Conservation (phyloP, 1,139 yeast genomes). For the Candida anutae region DNA sequence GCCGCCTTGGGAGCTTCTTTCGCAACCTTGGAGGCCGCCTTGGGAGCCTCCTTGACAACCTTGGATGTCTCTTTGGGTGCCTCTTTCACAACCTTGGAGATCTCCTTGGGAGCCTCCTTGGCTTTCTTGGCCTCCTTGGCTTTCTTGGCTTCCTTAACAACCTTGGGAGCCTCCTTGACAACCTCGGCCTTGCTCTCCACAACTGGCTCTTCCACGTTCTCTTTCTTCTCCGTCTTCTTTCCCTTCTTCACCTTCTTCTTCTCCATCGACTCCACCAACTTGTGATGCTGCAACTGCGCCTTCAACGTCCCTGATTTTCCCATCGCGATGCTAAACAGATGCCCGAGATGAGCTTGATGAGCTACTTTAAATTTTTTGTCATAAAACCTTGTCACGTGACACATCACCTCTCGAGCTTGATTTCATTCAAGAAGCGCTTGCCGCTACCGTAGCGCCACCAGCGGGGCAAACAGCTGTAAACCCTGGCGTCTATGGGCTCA, state of each 20-base stretch:
- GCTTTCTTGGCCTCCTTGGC: constrained; percentile 2
- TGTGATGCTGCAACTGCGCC: constrained; percentile 27
- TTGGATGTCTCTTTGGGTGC: background rate
- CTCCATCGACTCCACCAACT: constrained; percentile 18
- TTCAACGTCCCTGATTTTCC: constrained; percentile 26
- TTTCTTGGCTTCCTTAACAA: constrained; percentile 1
- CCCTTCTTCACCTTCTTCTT: constrained; percentile 19
- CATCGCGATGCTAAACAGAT: constrained; percentile 17
- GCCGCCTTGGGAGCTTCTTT: background rate
- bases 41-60: background rate
- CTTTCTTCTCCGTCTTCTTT: constrained; percentile 5
- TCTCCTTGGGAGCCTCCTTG: background rate
- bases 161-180: background rate
- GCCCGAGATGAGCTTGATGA: no score
- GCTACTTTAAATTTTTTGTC: no score
- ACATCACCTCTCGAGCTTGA: no score
- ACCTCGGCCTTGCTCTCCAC: background rate
- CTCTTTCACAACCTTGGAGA: background rate
- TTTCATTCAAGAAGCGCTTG: constrained; percentile 38
- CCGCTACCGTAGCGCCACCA: constrained; percentile 82
- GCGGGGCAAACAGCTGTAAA: constrained; percentile 67
- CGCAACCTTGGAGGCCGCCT: background rate
- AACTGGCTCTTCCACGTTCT: constrained; percentile 3
- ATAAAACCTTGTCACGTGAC: no score
- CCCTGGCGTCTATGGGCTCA: constrained; percentile 45